Conservation (phyloP, 495 filamentous ascomycete genomes). For the Usnea hakonensis region DNA sequence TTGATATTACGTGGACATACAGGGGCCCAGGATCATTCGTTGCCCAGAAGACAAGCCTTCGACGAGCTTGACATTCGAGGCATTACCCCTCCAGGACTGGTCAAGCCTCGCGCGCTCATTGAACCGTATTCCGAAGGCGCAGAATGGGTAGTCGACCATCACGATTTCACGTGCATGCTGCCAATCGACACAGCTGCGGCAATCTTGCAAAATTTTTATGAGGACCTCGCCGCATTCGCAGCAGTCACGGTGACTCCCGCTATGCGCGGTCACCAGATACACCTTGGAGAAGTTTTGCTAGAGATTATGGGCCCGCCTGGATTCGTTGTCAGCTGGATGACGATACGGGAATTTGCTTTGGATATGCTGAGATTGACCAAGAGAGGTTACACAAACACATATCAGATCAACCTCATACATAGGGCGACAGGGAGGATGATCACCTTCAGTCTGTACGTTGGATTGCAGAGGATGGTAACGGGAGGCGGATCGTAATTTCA, state of each 20-base stretch:
- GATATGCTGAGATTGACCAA: background rate
- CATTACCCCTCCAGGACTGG: background rate
- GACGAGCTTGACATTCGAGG: background rate
- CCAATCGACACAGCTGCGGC: background rate
- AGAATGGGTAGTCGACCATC: conserved; percentile 3
- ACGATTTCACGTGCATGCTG: background rate
- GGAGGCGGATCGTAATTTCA: background rate
- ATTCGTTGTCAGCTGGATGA: background rate
- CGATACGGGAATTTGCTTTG: background rate
- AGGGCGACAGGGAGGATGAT: background rate
- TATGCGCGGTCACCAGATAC: background rate
- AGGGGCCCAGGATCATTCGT: background rate
- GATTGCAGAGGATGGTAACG: background rate
- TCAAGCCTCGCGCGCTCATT: background rate
- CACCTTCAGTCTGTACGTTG: background rate
- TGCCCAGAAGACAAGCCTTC: background rate
- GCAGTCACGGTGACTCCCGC: background rate
- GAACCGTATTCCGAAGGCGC: background rate
- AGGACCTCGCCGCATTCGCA: background rate
- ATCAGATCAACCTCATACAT: conserved; percentile 3
- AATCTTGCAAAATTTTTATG: background rate
- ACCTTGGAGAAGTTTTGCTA: background rate
- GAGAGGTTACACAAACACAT: background rate
- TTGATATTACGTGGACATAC: background rate
- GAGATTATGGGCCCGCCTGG: background rate